Conservation (phyloP, 345 rosid genomes). For the Citrus australasica region DNA sequence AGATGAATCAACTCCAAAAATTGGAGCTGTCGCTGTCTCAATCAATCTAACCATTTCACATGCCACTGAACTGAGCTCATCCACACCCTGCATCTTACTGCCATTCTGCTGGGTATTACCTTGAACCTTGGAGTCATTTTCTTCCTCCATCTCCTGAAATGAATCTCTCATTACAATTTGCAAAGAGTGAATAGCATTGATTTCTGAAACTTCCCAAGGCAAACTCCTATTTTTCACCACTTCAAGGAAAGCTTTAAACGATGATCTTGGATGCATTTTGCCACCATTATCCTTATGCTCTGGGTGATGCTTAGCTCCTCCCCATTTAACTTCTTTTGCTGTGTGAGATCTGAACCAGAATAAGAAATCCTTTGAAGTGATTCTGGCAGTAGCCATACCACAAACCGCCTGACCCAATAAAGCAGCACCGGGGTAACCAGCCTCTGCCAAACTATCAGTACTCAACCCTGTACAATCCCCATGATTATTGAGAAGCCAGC, state of each 20-base stretch:
- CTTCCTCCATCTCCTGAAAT: slow-evolving; percentile 33
- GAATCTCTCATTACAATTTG: slow-evolving; percentile 77
- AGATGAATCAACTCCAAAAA: slow-evolving; percentile 73
- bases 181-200: slow-evolving; percentile 77
- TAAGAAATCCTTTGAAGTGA: slow-evolving; percentile 63
- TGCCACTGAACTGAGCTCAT: slow-evolving; percentile 63
- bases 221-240: slow-evolving; percentile 70
- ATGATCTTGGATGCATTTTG: slow-evolving; percentile 78
- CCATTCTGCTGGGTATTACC: slow-evolving; percentile 23
- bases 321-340: slow-evolving; percentile 79
- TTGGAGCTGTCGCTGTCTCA: slow-evolving; percentile 82
- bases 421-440: slow-evolving; percentile 67
- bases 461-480: slow-evolving; percentile 73
- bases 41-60: slow-evolving; percentile 88
- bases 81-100: slow-evolving; percentile 34
- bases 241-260: slow-evolving; percentile 81
- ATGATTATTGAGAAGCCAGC: slow-evolving; percentile 61
- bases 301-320: slow-evolving; percentile 82
- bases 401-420: slow-evolving; percentile 75
- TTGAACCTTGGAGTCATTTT: slow-evolving; percentile 34
- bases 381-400: slow-evolving; percentile 77
- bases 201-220: slow-evolving; percentile 80
- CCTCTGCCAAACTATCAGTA: slow-evolving; percentile 69
- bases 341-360: slow-evolving; percentile 92
- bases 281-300: slow-evolving; percentile 58